Evolutionary conservation across 208 protist species (phyloP).

Genomic region (Porcisia deanei): DNA sequence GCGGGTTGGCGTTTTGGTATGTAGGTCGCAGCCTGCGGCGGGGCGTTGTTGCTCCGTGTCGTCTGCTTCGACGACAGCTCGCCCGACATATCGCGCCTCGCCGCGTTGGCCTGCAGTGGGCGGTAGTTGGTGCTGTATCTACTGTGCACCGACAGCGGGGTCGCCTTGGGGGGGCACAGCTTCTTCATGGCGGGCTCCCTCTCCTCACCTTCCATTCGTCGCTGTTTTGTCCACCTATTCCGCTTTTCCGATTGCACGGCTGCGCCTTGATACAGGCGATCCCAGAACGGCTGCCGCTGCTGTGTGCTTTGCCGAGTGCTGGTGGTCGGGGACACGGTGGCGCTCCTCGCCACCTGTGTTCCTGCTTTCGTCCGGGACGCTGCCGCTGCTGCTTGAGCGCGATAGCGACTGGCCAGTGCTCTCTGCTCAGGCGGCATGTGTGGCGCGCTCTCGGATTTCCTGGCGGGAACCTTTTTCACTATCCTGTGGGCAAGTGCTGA

Average conservation of each 20-base stretch:
- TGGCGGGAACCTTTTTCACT: neutral
- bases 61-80: slow-evolving; percentile 7
- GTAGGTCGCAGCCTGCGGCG: slow-evolving; percentile 11
- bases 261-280: slow-evolving; percentile 41
- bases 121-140: slow-evolving; percentile 20
- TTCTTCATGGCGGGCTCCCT: slow-evolving; percentile 8
- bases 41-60: slow-evolving; percentile 2
- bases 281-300: slow-evolving; percentile 35
- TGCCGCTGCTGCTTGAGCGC: slow-evolving; percentile 2
- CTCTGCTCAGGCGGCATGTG: neutral
- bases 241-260: slow-evolving; percentile 29
- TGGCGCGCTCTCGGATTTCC: neutral
- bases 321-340: neutral
- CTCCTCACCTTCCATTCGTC: neutral
- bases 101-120: slow-evolving; percentile 11
- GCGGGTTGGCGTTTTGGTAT: neutral
- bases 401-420: neutral
- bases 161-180: neutral
- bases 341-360: neutral
- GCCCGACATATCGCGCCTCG: slow-evolving; percentile 5
- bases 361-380: neutral
- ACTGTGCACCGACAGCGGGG: slow-evolving; percentile 3
- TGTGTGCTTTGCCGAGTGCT: neutral
- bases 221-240: slow-evolving; percentile 24
- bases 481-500: neutral